Conservation (phyloP, 192 early-diverging fungal genomes). For the Jimgerdemannia flammicorona region DNA sequence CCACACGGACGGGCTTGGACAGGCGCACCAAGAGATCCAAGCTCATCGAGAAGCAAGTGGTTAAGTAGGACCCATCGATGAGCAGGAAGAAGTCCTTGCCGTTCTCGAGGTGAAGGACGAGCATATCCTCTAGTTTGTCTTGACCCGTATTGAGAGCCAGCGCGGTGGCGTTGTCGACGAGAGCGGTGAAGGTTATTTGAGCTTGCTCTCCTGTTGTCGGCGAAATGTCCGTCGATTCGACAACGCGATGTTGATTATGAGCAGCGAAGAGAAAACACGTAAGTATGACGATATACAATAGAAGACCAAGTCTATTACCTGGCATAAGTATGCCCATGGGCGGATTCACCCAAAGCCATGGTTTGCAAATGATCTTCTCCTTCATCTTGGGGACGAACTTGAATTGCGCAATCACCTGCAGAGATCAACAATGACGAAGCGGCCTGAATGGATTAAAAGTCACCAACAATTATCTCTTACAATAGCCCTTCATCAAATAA, state of each 20-base stretch:
- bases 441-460: not conserved
- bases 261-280: too few relatives aligned
- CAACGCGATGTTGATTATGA: not conserved
- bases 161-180: slow-evolving; percentile 46
- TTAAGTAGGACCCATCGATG: slow-evolving; percentile 63
- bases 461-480: not conserved
- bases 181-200: slow-evolving; percentile 53
- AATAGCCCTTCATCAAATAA: not conserved
- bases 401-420: slow-evolving; percentile 64
- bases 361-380: slow-evolving; percentile 49
- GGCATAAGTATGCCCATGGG: slow-evolving; percentile 69
- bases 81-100: slow-evolving; percentile 85
- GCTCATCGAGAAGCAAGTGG: slow-evolving; percentile 71
- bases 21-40: slow-evolving; percentile 63
- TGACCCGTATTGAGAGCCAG: slow-evolving; percentile 51
- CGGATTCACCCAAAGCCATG: slow-evolving; percentile 75
- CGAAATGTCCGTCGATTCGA: not conserved
- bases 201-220: slow-evolving; percentile 48
- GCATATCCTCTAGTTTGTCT: slow-evolving; percentile 65
- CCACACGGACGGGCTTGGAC: slow-evolving; percentile 50
- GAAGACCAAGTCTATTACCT: slow-evolving; percentile 29
- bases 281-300: too few relatives aligned
- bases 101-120: slow-evolving; percentile 79
- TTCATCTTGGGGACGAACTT: slow-evolving; percentile 69
- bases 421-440: slow-evolving; percentile 10